phyloP scores from a whole-genome alignment of 768 basidiomycete species.

The Lactarius vividus region DNA sequence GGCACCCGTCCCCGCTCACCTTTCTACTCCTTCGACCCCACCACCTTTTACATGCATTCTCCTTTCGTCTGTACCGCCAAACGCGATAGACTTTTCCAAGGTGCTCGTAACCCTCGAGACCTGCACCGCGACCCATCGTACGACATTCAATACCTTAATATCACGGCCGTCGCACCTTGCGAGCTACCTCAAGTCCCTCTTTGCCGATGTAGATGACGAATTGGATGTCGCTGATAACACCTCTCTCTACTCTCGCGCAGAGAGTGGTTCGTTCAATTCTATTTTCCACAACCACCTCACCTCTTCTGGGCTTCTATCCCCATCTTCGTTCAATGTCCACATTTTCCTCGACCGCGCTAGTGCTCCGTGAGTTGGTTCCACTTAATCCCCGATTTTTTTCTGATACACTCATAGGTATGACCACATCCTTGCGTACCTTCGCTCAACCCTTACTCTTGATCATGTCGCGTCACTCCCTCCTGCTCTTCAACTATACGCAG shows the following conservation, averaged over 20 bases:
- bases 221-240: conserved; percentile 44
- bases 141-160: conserved; percentile 61
- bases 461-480: conserved; percentile 57
- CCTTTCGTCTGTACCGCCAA: conserved; percentile 46
- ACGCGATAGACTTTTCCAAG: conserved; percentile 58
- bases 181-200: conserved; percentile 33
- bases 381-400: conserved; percentile 5
- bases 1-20: conserved; percentile 48
- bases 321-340: conserved; percentile 49
- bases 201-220: conserved; percentile 35
- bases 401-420: conserved; percentile 49
- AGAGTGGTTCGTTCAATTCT: conserved; percentile 42
- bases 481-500: conserved; percentile 45
- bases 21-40: conserved; percentile 44
- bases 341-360: conserved; percentile 81
- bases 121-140: conserved; percentile 60
- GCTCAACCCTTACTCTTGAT: conserved; percentile 50
- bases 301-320: conserved; percentile 53
- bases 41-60: conserved; percentile 67
- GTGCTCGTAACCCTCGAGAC: conserved; percentile 74
- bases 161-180: conserved; percentile 70
- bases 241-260: conserved; percentile 55
- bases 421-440: conserved; percentile 70
- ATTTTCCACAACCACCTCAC: conserved; percentile 63
- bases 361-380: conserved; percentile 57